Percentiles rank a stretch among this genome's conserved stretches.
phyloP scores from a whole-genome alignment of 2,329 filamentous ascomycete genomes.

The Ceratocystis papillata region DNA sequence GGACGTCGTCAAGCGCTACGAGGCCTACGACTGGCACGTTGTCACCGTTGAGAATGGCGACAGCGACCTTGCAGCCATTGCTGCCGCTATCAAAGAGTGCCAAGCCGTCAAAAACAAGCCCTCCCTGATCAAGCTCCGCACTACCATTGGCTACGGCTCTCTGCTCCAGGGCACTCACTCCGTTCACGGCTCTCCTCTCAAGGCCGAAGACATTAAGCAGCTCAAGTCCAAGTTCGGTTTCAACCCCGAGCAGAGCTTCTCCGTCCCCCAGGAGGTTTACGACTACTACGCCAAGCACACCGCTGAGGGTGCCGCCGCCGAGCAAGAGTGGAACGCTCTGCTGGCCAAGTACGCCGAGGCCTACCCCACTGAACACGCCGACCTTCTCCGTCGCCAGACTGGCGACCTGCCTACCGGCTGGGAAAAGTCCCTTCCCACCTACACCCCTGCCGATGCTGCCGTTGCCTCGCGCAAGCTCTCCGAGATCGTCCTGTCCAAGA shows the following conservation, averaged over 20 bases:
- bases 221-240: constrained; percentile 95
- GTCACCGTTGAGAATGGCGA: constrained; percentile 78
- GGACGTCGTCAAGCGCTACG: constrained; percentile 88
- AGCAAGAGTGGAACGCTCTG: constrained; percentile 92
- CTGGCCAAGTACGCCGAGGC: constrained; percentile 74
- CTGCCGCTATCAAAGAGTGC: constrained; percentile 74
- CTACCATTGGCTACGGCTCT: constrained; percentile 94
- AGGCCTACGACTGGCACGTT: constrained; percentile 94
- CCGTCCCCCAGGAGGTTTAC: constrained; percentile 88
- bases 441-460: constrained; percentile 74
- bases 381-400: constrained; percentile 68
- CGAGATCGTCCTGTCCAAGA: constrained; percentile 81
- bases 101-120: constrained; percentile 92
- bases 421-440: constrained; percentile 86
- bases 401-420: constrained; percentile 87
- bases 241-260: constrained; percentile 86
- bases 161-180: constrained; percentile 84
- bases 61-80: constrained; percentile 74
- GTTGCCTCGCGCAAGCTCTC: constrained; percentile 93
- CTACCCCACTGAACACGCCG: constrained; percentile 66
- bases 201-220: constrained; percentile 85
- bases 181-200: constrained; percentile 92
- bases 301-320: constrained; percentile 72
- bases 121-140: constrained; percentile 89
- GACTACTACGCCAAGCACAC: constrained; percentile 79